These are phyloP conservation scores for Calonectria pseudoreteaudii DNA, from an alignment of 2,329 filamentous ascomycete genomes.

Conservation along the genomic window DNA sequence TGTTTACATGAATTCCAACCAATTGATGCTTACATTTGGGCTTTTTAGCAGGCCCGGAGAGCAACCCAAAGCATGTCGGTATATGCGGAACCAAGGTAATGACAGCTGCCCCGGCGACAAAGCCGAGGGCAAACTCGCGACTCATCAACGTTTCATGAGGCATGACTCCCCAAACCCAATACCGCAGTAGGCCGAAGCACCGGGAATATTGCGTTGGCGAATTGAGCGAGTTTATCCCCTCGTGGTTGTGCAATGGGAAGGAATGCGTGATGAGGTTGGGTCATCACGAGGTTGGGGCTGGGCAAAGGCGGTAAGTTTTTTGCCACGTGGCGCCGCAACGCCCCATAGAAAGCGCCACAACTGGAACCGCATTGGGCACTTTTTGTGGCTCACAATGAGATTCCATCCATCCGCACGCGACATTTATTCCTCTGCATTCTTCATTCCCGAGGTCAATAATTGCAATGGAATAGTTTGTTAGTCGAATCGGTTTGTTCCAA, in stretches of 20 bases:
- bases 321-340: not conserved
- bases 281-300: not conserved
- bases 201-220: not conserved
- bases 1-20: not conserved
- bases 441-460: not conserved
- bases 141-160: not conserved
- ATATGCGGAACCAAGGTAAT: not conserved
- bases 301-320: not conserved
- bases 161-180: not conserved
- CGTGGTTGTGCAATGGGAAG: not conserved
- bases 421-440: not conserved
- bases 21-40: not conserved
- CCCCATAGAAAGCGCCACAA: not conserved
- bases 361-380: not conserved
- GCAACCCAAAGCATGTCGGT: not conserved
- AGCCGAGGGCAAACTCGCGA: not conserved
- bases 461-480: not conserved
- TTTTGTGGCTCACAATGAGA: not conserved
- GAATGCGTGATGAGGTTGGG: not conserved
- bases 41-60: not conserved
- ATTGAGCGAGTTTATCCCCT: not conserved
- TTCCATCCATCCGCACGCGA: not conserved
- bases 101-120: not conserved
- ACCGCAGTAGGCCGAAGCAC: not conserved
- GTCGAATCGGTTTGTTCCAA: not conserved